These are phyloP conservation scores for Candolleomyces efflorescens DNA, from an alignment of 768 basidiomycete species.

Conservation along the genomic window DNA sequence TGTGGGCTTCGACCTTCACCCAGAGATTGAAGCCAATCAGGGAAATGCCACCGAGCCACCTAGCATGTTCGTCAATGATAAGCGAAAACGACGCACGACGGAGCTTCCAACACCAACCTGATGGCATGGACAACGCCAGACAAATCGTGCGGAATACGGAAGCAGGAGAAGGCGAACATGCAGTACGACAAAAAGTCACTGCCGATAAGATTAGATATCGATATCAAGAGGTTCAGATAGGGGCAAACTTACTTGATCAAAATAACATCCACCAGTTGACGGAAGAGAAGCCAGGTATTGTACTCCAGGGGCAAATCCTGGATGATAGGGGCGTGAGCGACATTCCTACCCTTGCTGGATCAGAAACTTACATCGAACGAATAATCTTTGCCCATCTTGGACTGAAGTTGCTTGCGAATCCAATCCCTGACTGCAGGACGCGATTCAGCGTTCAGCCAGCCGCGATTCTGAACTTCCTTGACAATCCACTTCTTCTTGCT, in stretches of 20 bases:
- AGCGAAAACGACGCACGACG: not conserved
- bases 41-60: slow-evolving; percentile 83
- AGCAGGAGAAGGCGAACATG: slow-evolving; percentile 92
- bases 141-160: slow-evolving; percentile 78
- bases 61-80: slow-evolving; percentile 21
- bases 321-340: slow-evolving; percentile 3
- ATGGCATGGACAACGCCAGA: slow-evolving; percentile 71
- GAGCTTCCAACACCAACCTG: slow-evolving; percentile 41
- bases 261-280: slow-evolving; percentile 94
- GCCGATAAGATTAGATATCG: slow-evolving; percentile 10
- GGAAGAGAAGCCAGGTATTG: slow-evolving; percentile 94
- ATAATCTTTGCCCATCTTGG: slow-evolving; percentile 94
- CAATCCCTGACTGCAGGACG: slow-evolving; percentile 65
- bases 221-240: not conserved
- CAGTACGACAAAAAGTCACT: slow-evolving; percentile 95
- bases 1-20: slow-evolving; percentile 97
- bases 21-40: slow-evolving; percentile 95
- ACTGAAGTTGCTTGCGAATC: slow-evolving; percentile 82
- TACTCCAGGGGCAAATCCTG: slow-evolving; percentile 90
- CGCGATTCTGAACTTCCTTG: slow-evolving; percentile 65
- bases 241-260: slow-evolving; percentile 74
- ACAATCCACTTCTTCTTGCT: slow-evolving; percentile 97
- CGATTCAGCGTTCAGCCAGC: slow-evolving; percentile 82
- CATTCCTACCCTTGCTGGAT: slow-evolving; percentile 1
- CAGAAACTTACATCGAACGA: slow-evolving; percentile 72